A percentile compares a stretch with the other conserved stretches of the same genome.
phyloP scores from a whole-genome alignment of 768 basidiomycete genomes.

The Fistulinella prunicolor region DNA sequence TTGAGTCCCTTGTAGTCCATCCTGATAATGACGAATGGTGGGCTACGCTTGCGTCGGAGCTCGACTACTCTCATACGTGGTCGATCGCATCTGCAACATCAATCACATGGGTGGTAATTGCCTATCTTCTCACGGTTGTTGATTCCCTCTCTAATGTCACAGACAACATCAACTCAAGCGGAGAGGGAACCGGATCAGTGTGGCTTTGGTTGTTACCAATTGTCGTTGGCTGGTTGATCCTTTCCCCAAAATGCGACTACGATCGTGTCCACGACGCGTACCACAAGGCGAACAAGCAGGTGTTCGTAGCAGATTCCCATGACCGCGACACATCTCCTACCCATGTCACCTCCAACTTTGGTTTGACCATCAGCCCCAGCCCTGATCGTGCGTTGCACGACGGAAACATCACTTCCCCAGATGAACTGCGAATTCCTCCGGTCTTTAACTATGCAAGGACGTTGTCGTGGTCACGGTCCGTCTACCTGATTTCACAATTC shows the following conservation, averaged over 20 bases:
- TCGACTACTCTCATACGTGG: slow-evolving; percentile 42
- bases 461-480: slow-evolving; percentile 19
- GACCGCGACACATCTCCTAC: neutral
- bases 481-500: slow-evolving; percentile 12
- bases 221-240: slow-evolving; percentile 39
- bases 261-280: slow-evolving; percentile 25
- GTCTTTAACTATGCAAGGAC: slow-evolving; percentile 25
- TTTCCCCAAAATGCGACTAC: slow-evolving; percentile 40
- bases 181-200: slow-evolving; percentile 38
- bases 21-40: slow-evolving; percentile 45
- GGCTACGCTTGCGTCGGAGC: slow-evolving; percentile 29
- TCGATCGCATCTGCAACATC: slow-evolving; percentile 38
- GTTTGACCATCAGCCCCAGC: slow-evolving; percentile 14
- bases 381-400: neutral
- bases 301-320: neutral
- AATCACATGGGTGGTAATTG: slow-evolving; percentile 44
- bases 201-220: slow-evolving; percentile 46
- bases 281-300: slow-evolving; percentile 11
- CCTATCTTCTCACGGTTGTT: slow-evolving; percentile 30
- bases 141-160: slow-evolving; percentile 16
- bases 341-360: slow-evolving; percentile 3
- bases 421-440: slow-evolving; percentile 24
- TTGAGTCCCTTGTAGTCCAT: slow-evolving; percentile 43
- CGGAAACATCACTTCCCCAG: slow-evolving; percentile 14
- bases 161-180: slow-evolving; percentile 29